Conservation (phyloP, 1,284 basidiomycete species). For the Mycena citricolor region DNA sequence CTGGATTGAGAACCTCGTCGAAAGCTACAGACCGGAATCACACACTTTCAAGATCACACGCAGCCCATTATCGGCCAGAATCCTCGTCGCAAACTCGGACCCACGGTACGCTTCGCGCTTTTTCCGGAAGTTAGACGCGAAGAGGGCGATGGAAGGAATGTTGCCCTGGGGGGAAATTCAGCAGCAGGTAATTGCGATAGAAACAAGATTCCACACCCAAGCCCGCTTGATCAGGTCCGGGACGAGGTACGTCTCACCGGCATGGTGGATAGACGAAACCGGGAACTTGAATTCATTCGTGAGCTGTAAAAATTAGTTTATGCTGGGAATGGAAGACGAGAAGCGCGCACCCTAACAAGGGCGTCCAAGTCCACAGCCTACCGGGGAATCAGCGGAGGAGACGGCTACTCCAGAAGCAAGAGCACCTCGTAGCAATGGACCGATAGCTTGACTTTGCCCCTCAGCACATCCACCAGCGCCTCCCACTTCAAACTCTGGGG, state of each 20-base stretch:
- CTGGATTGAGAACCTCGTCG: not conserved
- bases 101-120: constrained; percentile 74
- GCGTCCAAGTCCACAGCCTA: constrained; percentile 12
- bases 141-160: constrained; percentile 70
- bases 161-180: constrained; percentile 33
- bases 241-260: constrained; percentile 15
- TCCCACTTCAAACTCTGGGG: constrained; percentile 53
- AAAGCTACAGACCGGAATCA: constrained; percentile 1
- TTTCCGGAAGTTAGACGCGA: constrained; percentile 61
- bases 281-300: constrained; percentile 68
- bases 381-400: not conserved
- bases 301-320: constrained; percentile 55
- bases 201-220: constrained; percentile 34
- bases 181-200: constrained; percentile 42
- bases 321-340: constrained; percentile 49
- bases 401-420: constrained; percentile 38
- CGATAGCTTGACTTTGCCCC: constrained; percentile 39
- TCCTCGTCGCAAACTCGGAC: constrained; percentile 67
- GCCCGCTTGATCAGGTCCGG: no score
- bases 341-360: constrained; percentile 7
- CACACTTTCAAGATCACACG: constrained; percentile 78
- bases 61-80: constrained; percentile 65
- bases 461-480: constrained; percentile 52
- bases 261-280: constrained; percentile 30
- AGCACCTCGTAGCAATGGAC: constrained; percentile 31